Evolutionary conservation across 163 green algal species (phyloP).

Genomic region (Scenedesmus sp.): DNA sequence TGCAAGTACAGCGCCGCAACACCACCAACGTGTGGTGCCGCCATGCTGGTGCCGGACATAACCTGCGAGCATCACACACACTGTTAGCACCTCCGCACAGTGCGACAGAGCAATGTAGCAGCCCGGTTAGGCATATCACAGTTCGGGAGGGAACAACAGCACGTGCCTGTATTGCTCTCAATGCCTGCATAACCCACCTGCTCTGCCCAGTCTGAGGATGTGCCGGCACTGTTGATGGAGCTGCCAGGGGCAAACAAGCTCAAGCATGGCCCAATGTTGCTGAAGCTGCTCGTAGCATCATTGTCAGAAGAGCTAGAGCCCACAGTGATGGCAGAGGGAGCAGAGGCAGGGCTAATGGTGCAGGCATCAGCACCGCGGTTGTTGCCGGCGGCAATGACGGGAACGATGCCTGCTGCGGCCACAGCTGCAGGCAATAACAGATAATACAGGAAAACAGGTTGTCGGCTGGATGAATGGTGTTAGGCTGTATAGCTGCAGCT

Average conservation of each 20-base stretch:
- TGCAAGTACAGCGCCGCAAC: conserved; percentile 74
- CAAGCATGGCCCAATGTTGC: conserved; percentile 77
- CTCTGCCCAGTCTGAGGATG: conserved; percentile 41
- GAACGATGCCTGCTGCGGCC: conserved; percentile 59
- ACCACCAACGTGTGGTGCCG: conserved; percentile 63
- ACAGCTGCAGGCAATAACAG: neutral
- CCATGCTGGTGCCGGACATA: conserved; percentile 38
- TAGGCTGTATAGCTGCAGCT: too few species aligned
- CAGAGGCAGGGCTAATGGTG: conserved; percentile 67
- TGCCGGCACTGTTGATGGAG: conserved; percentile 59
- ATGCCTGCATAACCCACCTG: neutral
- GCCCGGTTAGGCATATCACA: conserved; percentile 17
- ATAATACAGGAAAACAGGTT: neutral
- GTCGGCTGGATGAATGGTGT: too few species aligned
- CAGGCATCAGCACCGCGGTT: conserved; percentile 78
- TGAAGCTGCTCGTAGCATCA: conserved; percentile 59
- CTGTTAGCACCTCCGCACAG: neutral
- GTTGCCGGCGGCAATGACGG: conserved; percentile 78
- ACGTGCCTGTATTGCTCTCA: conserved; percentile 66
- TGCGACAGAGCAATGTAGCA: neutral
- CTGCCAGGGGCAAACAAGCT: conserved; percentile 75
- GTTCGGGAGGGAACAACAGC: conserved; percentile 53
- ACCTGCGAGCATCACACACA: neutral
- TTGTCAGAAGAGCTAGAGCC: conserved; percentile 55
- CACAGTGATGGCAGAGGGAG: conserved; percentile 70